A percentile compares a stretch with the other conserved stretches of the same genome.
phyloP scores from a whole-genome alignment of 1,139 yeast species.

The Lipomyces yarrowii region DNA sequence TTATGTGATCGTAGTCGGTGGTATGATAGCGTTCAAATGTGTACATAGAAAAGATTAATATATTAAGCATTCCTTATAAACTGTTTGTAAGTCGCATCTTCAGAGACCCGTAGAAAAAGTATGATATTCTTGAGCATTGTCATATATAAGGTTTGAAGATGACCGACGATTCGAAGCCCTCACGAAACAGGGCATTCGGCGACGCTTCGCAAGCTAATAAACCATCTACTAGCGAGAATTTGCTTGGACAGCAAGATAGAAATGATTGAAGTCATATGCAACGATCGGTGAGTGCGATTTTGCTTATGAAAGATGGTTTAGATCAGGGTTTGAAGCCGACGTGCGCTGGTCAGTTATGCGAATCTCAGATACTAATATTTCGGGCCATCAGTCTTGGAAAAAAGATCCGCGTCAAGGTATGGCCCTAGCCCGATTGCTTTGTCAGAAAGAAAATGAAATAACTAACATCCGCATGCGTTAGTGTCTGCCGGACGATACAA shows the following conservation, averaged over 20 bases:
- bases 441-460: not conserved
- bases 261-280: constrained; percentile 49
- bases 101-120: not conserved
- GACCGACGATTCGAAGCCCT: not conserved
- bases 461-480: constrained; percentile 19
- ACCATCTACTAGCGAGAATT: not conserved
- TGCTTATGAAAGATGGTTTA: not conserved
- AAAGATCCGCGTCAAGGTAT: constrained; percentile 71
- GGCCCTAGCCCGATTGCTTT: constrained; percentile 21
- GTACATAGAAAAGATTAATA: too few species aligned
- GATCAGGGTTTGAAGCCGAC: too few species aligned
- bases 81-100: too few species aligned
- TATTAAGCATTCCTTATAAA: too few species aligned
- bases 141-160: not conserved
- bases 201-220: not conserved
- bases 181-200: too few species aligned
- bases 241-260: not conserved
- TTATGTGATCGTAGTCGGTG: too few species aligned
- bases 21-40: too few species aligned
- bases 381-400: constrained; percentile 65
- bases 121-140: too few species aligned
- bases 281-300: constrained; percentile 43
- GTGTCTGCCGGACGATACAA: constrained; percentile 79
- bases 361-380: not conserved
- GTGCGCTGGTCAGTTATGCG: not conserved